A percentile compares a stretch with the other conserved stretches of the same genome.
Evolutionary conservation across 345 rosid species (phyloP).

Genomic region (Dovyalis caffra): DNA sequence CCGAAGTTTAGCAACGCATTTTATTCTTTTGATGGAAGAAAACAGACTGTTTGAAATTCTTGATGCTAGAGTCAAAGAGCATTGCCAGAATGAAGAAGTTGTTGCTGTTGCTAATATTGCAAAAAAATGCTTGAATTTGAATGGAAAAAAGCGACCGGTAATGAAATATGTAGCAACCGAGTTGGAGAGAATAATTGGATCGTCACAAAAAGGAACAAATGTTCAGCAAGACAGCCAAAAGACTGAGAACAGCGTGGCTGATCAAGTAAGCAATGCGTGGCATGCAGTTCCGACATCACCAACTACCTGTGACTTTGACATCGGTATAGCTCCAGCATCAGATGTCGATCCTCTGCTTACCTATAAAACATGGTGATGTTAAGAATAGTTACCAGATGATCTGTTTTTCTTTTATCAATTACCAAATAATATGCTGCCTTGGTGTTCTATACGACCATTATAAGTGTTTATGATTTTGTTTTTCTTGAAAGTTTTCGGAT

Average conservation of each 20-base stretch:
- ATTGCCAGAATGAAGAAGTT: neutral
- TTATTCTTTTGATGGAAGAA: constrained; percentile 15
- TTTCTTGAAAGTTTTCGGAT: too few species aligned
- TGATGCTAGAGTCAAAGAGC: neutral
- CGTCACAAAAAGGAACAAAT: neutral
- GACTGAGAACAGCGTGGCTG: neutral
- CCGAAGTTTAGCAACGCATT: constrained; percentile 18
- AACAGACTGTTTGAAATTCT: neutral
- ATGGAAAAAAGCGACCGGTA: constrained; percentile 8
- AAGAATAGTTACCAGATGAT: too few species aligned
- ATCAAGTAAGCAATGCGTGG: neutral
- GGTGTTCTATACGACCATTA: too few species aligned
- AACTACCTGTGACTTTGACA: too few species aligned
- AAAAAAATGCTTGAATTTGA: constrained; percentile 4
- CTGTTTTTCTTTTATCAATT: too few species aligned
- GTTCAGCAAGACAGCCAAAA: neutral
- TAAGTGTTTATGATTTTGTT: too few species aligned
- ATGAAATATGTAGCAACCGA: constrained; percentile 17
- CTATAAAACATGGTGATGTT: too few species aligned
- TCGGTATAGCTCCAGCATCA: too few species aligned
- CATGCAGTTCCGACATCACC: too few species aligned
- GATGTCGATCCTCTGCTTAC: too few species aligned
- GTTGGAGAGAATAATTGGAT: constrained; percentile 7
- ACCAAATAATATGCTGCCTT: too few species aligned
- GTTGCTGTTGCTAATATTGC: constrained; percentile 11